These are phyloP conservation scores for Aquilaria yunnanensis DNA, from an alignment of 345 rosid species.

Conservation along the genomic window DNA sequence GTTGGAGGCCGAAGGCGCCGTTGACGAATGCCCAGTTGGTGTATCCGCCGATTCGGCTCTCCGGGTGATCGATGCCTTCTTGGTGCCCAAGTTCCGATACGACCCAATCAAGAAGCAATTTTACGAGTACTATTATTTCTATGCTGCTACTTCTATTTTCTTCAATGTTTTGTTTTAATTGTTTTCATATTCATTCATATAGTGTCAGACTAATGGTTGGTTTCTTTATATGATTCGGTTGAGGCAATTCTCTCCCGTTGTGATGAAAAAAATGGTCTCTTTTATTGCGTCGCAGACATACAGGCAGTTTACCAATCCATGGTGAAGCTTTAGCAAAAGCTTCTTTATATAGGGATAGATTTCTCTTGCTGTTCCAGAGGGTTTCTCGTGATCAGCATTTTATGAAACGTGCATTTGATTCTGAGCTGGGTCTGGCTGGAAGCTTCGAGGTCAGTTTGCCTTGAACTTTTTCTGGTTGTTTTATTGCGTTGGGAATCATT, in stretches of 20 bases:
- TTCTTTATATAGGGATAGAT: conserved; percentile 66
- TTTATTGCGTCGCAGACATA: conserved; percentile 35
- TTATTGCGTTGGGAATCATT: too few species aligned
- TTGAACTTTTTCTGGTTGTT: background rate
- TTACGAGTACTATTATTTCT: conserved; percentile 35
- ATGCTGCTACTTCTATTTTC: background rate
- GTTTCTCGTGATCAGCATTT: conserved; percentile 78
- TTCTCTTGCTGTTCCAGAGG: conserved; percentile 69
- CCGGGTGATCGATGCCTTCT: conserved; percentile 69
- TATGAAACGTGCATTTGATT: conserved; percentile 64
- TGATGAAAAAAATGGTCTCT: background rate
- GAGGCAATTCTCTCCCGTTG: background rate
- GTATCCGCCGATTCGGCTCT: conserved; percentile 34
- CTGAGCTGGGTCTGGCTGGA: conserved; percentile 48
- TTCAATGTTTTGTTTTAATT: background rate
- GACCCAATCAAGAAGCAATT: conserved; percentile 76
- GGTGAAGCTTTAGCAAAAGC: conserved; percentile 80
- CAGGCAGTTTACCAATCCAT: conserved; percentile 52
- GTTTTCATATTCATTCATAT: background rate
- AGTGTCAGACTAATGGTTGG: background rate
- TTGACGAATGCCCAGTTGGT: conserved; percentile 33
- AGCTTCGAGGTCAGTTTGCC: conserved; percentile 55
- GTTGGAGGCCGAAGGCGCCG: conserved; percentile 64
- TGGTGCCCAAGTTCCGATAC: conserved; percentile 67
- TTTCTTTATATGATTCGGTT: background rate